Base-by-base conservation (phyloP, 495 filamentous ascomycete genomes). In the Talaromyces stipitatus region DNA sequence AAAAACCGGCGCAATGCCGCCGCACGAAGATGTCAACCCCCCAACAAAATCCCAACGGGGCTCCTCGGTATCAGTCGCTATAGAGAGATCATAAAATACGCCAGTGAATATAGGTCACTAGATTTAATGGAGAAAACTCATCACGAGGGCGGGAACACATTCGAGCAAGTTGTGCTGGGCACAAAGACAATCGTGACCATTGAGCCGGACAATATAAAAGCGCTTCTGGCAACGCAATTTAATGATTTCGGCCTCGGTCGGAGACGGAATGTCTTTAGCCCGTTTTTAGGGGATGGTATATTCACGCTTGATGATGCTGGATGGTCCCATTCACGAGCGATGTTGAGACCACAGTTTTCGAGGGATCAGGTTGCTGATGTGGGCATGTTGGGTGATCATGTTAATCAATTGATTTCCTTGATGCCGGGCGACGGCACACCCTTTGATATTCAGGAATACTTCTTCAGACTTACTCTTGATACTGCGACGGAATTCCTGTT, bases 161-260 rank as follows among this genome's bases (percentile, higher is more conserved):
- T 70, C 59, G 50, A 56, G 4, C 67, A 70, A 33, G 56, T 23
- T 1, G 54, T 71, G 1, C 60, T 75, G 1, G 62, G 65, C 4
- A 58, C 59, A 2, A 36, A 43, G 2, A n/a, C 68, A 3, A 61
- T 86, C 33, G 66, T 75, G 18, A 92, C 90, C 1, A 74, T 72
- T 47, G 89, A 95, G 43, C 90, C 89, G 0, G 85, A 92, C 63
- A 96, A 95, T 68, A 79, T 97, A 68, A 91, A 96, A 65, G 85
- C 91, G 0, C 72, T 96, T 6, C 77, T 96, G 2, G 88, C 90
- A 0, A 86, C 84, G 0, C 86, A 95, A 60, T 96, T 95, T 64
- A 77, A 84, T 23, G 86, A 86, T 55, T 89, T 83, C 59, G 69
- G 69, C 24, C 59, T 85, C 3, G 81, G 79, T 1, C 30, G 16